phyloP scores from a whole-genome alignment of 176 grass and related monocot species.

The Zea mays region DNA sequence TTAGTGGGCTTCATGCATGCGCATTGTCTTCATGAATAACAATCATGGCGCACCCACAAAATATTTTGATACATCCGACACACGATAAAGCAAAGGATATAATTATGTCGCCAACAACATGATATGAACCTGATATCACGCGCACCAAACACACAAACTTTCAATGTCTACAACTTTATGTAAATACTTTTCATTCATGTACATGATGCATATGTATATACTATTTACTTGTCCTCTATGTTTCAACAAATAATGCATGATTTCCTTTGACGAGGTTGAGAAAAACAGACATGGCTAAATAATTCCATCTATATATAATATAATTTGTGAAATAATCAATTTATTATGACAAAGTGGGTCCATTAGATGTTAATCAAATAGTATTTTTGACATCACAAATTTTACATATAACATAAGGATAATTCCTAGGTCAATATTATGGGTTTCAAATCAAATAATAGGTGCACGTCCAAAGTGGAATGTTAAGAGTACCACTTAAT shows the following conservation, averaged over 20 bases:
- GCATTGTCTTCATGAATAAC: neutral
- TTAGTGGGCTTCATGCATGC: neutral
- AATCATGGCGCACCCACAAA: neutral
- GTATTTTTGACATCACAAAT: neutral
- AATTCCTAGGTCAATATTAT: neutral
- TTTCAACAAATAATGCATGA: no score
- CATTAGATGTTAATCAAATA: neutral
- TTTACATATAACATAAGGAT: neutral
- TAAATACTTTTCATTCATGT: no score
- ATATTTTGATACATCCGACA: neutral
- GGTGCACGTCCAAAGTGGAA: no score
- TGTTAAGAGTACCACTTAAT: no score
- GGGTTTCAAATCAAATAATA: neutral
- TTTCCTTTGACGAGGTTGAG: no score
- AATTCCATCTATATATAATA: neutral
- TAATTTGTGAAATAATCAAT: no score
- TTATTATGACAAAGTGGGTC: no score
- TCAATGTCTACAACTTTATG: neutral
- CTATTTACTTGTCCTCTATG: no score
- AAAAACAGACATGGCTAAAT: no score
- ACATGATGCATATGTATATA: no score
- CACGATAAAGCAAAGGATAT: neutral
- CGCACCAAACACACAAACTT: neutral
- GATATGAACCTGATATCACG: neutral
- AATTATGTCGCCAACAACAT: neutral